phyloP scores from a whole-genome alignment of 192 early-diverging fungal species.

The Coemansia asiatica region DNA sequence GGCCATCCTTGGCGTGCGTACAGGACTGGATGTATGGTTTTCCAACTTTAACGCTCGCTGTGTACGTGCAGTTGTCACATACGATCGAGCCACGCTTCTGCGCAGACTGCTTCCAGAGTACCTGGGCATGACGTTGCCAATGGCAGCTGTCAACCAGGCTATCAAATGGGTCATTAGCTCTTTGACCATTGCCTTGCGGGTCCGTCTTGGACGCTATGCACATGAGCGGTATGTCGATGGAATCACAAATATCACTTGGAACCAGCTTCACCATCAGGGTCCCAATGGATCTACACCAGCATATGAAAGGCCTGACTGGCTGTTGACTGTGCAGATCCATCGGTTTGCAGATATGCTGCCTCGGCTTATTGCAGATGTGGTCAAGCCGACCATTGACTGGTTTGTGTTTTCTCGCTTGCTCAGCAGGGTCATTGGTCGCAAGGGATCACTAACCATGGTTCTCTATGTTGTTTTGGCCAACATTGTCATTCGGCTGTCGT shows the following conservation, averaged over 20 bases:
- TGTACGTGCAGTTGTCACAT: conserved; percentile 47
- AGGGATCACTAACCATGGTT: conserved; percentile 52
- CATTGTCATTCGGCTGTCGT: conserved; percentile 38
- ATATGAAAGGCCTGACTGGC: conserved; percentile 50
- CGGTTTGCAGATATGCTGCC: conserved; percentile 56
- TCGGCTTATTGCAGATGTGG: conserved; percentile 45
- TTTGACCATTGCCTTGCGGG: conserved; percentile 50
- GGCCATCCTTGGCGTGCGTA: conserved; percentile 45
- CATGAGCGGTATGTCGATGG: conserved; percentile 54
- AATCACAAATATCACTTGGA: conserved; percentile 56
- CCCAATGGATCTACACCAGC: conserved; percentile 26
- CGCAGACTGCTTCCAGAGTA: conserved; percentile 53
- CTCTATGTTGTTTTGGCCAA: conserved; percentile 46
- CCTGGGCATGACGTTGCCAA: conserved; percentile 49
- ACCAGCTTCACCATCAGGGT: conserved; percentile 40
- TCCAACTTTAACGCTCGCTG: conserved; percentile 51
- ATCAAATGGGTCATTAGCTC: conserved; percentile 56
- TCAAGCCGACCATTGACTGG: conserved; percentile 54
- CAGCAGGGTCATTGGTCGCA: conserved; percentile 45
- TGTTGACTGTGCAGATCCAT: conserved; percentile 56
- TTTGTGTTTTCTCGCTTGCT: conserved; percentile 53
- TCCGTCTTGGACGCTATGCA: conserved; percentile 46
- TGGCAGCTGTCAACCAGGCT: conserved; percentile 53
- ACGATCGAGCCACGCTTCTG: conserved; percentile 40
- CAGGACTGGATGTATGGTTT: conserved; percentile 54